Percentiles rank a stretch among this genome's conserved stretches.
These are phyloP conservation scores for Hericium rajendrae DNA, from an alignment of 768 basidiomycete genomes.

Conservation along the genomic window DNA sequence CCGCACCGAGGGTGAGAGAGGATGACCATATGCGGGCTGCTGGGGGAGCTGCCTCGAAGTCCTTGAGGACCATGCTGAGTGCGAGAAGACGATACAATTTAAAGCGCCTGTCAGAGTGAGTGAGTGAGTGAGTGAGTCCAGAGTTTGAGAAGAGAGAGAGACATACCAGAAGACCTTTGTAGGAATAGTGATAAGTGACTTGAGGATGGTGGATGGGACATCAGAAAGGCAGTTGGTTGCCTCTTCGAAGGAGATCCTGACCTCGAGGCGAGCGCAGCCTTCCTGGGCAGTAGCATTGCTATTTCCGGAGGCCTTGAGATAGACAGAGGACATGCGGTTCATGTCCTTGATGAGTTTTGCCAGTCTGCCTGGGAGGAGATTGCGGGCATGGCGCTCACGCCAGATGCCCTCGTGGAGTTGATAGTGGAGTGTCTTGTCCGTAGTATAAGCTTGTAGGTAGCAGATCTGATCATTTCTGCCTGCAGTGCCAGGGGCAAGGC, in stretches of 20 bases:
- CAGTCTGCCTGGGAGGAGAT: neutral
- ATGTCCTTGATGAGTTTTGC: neutral
- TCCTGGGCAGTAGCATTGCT: neutral
- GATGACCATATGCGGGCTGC: neutral
- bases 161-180: neutral
- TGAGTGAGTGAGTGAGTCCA: neutral
- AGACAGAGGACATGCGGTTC: neutral
- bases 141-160: neutral
- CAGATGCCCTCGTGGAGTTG: neutral
- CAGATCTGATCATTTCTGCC: neutral
- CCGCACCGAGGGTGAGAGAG: neutral
- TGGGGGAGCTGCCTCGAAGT: neutral
- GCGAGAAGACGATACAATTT: neutral
- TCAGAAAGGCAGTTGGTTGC: neutral
- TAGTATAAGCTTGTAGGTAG: neutral
- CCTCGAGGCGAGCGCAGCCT: neutral
- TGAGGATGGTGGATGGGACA: neutral
- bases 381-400: neutral
- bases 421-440: neutral
- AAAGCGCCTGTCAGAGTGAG: neutral
- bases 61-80: neutral
- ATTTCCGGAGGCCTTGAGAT: neutral
- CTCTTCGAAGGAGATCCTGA: neutral
- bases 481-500: neutral
- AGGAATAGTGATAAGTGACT: neutral